Evolutionary conservation across 1,284 basidiomycete genomes (phyloP).

Genomic region (Tilletia walkeri): DNA sequence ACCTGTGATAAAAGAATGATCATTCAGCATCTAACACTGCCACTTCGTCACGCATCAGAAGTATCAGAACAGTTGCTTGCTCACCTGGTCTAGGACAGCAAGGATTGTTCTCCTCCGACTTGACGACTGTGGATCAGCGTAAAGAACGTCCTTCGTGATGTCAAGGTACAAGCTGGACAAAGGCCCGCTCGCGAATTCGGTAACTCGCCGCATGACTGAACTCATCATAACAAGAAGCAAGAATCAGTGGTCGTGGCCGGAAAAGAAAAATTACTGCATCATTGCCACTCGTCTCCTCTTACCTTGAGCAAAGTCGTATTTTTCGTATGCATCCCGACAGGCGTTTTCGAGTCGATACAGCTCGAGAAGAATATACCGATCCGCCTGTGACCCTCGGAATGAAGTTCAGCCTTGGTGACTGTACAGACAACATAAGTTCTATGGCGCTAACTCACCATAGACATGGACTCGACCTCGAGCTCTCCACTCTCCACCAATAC

Average conservation of each 20-base stretch:
- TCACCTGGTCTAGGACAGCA: slow-evolving; percentile 71
- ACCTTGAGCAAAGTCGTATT: slow-evolving; percentile 84
- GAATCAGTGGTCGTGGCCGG: background rate
- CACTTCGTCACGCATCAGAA: no score
- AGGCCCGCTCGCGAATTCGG: slow-evolving; percentile 58
- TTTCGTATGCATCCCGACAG: slow-evolving; percentile 69
- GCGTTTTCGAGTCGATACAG: slow-evolving; percentile 70
- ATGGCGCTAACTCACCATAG: background rate
- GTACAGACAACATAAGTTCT: no score
- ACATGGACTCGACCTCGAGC: background rate
- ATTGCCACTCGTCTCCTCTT: slow-evolving; percentile 23
- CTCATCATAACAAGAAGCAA: slow-evolving; percentile 51
- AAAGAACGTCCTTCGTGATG: slow-evolving; percentile 84
- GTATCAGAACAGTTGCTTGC: slow-evolving; percentile 14
- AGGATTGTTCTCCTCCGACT: slow-evolving; percentile 67
- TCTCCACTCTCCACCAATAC: no score
- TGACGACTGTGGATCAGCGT: slow-evolving; percentile 67
- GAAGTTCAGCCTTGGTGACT: no score
- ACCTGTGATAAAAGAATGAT: slow-evolving; percentile 60
- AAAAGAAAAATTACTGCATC: background rate
- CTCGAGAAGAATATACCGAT: slow-evolving; percentile 82
- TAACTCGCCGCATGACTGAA: slow-evolving; percentile 58
- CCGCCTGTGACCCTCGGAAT: slow-evolving; percentile 59
- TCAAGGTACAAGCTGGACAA: slow-evolving; percentile 77
- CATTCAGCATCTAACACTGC: background rate